Base-by-base conservation (phyloP, 1,284 basidiomycete genomes). In the Ganoderma sinense region DNA sequence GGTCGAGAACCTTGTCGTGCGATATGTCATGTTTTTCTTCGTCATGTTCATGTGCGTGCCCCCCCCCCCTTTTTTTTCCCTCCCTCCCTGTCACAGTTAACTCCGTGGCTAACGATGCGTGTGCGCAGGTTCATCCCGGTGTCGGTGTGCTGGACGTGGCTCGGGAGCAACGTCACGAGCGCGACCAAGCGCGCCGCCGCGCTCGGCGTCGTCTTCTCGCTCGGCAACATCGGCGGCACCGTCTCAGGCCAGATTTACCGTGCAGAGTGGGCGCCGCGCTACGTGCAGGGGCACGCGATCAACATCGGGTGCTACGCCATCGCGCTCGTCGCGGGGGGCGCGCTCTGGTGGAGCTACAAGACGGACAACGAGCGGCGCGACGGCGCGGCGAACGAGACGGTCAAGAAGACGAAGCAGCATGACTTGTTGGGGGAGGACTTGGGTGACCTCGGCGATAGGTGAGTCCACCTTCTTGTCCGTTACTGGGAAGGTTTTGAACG, bases 21-120 rank as follows among this genome's bases (percentile, higher is more conserved):
- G 79, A 63, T 80, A 80, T 66, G 68, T 76, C 64, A 79, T 79
- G 79, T 80, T 79, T 75, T 80, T 80, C 77, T 74, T 80, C 70
- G 69, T 80, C 74, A 79, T 79, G 78, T 78, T 79, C 75, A 79
- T 79, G 78, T 80, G 58, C 67, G 76, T 74, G 31, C 13, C 7
- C 40, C 4, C 20, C 40, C 39, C n/a, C 13, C 20, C n/a, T n/a
- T n/a, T n/a, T n/a, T n/a, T n/a, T n/a, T 2, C 18, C 48, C 4
- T 48, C 60, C 31, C 36, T 10, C 8, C 14, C 4, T 39, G 1
- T 14, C 4, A 2, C 3, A 36, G 33, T 36, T 36, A 36, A 36
- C 26, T 11, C 33, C 13, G n/a, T 39, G 0, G 58, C 58, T 60
- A 13, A 60, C 39, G 18, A 59, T 11, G 36, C 18, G 18, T 16